These are phyloP conservation scores for Xylariomycetidae sp. DNA, from an alignment of 2,329 filamentous ascomycete species.

Conservation along the genomic window DNA sequence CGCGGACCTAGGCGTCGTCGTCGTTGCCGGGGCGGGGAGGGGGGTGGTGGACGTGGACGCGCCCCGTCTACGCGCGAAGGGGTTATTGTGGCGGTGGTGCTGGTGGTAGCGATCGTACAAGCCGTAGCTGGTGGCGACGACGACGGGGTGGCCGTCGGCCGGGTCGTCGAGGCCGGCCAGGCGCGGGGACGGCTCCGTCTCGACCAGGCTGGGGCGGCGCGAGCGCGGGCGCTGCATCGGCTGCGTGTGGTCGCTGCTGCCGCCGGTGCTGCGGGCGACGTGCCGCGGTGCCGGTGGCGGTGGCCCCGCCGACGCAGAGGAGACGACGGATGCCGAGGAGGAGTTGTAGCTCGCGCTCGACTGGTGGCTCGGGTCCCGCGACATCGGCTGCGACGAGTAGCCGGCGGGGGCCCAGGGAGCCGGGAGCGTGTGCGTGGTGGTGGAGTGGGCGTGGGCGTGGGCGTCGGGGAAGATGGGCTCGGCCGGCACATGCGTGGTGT, in stretches of 20 bases:
- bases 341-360: constrained; percentile 23
- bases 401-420: constrained; percentile 27
- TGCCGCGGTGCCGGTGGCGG: background rate
- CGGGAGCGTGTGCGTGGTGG: constrained; percentile 9
- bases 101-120: constrained; percentile 14
- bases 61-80: constrained; percentile 8
- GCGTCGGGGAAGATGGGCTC: constrained; percentile 10
- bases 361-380: constrained; percentile 37
- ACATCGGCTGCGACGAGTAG: constrained; percentile 46
- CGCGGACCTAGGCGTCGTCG: background rate
- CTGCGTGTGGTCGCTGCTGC: no score
- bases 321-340: constrained; percentile 12
- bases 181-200: constrained; percentile 38
- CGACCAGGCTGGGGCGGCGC: constrained; percentile 33
- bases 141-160: no score
- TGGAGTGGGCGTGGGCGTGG: constrained; percentile 10
- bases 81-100: background rate
- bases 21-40: background rate
- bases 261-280: background rate
- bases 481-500: constrained; percentile 15
- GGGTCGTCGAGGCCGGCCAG: constrained; percentile 19
- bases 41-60: constrained; percentile 4
- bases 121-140: constrained; percentile 22
- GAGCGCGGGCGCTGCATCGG: constrained; percentile 22
- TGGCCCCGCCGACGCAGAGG: no score